Conservation (phyloP, 2,329 filamentous ascomycete genomes). For the Tolypocladium album region DNA sequence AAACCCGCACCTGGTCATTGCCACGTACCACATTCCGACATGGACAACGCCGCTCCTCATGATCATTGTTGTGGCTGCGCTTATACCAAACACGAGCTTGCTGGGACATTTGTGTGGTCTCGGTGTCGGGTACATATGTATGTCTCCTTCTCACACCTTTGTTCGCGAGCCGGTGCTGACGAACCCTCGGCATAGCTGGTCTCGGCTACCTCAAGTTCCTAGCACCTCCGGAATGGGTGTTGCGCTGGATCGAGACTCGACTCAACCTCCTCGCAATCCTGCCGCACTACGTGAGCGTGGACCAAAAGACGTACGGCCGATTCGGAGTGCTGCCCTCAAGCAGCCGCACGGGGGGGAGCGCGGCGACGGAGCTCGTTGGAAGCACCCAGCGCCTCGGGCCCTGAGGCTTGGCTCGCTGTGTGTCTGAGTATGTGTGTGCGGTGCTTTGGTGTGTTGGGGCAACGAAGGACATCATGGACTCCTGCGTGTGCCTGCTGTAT, state of each 20-base stretch:
- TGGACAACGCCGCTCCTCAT: slow-evolving; percentile 82
- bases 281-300: slow-evolving; percentile 87
- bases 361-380: slow-evolving; percentile 48
- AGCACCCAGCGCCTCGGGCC: slow-evolving; percentile 59
- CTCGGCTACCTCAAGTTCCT: slow-evolving; percentile 83
- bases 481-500: background rate
- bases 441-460: background rate
- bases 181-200: slow-evolving; percentile 44
- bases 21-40: slow-evolving; percentile 64
- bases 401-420: slow-evolving; percentile 25
- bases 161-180: background rate
- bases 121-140: slow-evolving; percentile 77
- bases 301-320: slow-evolving; percentile 90
- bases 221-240: slow-evolving; percentile 76
- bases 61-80: slow-evolving; percentile 60
- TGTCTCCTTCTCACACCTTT: background rate
- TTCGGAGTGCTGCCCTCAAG: slow-evolving; percentile 74
- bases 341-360: slow-evolving; percentile 25
- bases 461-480: background rate
- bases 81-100: slow-evolving; percentile 74
- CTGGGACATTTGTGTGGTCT: slow-evolving; percentile 80
- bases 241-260: slow-evolving; percentile 82
- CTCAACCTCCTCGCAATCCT: slow-evolving; percentile 74
- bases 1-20: slow-evolving; percentile 65
- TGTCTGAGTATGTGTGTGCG: background rate